Percentiles rank a stretch among this genome's conserved stretches.
These are phyloP conservation scores for Pythium rishiriense DNA, from an alignment of 352 stramenopile genomes.

Conservation along the genomic window DNA sequence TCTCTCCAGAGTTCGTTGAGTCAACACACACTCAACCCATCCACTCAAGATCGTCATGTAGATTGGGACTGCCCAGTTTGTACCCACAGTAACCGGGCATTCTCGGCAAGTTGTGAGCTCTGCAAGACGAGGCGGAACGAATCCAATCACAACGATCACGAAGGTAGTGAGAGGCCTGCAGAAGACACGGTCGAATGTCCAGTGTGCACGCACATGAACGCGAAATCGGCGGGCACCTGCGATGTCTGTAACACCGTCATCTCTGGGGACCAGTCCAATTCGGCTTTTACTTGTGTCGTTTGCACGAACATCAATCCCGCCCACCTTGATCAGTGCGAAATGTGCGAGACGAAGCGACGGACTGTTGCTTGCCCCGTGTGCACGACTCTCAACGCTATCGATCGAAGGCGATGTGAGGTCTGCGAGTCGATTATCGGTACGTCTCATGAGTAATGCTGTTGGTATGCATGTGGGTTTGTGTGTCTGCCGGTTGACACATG, in stretches of 20 bases:
- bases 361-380: constrained; percentile 36
- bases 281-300: constrained; percentile 16
- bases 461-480: neutral
- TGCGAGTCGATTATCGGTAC: constrained; percentile 42
- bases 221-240: neutral
- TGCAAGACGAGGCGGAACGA: constrained; percentile 10
- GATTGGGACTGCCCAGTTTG: constrained; percentile 36
- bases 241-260: constrained; percentile 2
- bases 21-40: neutral
- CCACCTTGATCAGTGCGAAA: constrained; percentile 14
- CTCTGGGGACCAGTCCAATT: neutral
- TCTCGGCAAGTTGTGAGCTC: constrained; percentile 10
- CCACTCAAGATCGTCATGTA: neutral
- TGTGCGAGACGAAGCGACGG: constrained; percentile 16
- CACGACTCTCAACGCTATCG: constrained; percentile 51
- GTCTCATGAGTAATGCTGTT: neutral
- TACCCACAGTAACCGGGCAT: constrained; percentile 11
- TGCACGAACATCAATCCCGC: constrained; percentile 20
- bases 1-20: neutral
- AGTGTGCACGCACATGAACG: constrained; percentile 14
- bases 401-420: constrained; percentile 44
- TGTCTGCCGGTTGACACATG: neutral
- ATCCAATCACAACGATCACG: neutral
- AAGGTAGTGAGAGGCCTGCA: neutral
- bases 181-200: neutral